These are phyloP conservation scores for Fusarium denticulatum DNA, from an alignment of 2,329 filamentous ascomycete species.

Conservation along the genomic window DNA sequence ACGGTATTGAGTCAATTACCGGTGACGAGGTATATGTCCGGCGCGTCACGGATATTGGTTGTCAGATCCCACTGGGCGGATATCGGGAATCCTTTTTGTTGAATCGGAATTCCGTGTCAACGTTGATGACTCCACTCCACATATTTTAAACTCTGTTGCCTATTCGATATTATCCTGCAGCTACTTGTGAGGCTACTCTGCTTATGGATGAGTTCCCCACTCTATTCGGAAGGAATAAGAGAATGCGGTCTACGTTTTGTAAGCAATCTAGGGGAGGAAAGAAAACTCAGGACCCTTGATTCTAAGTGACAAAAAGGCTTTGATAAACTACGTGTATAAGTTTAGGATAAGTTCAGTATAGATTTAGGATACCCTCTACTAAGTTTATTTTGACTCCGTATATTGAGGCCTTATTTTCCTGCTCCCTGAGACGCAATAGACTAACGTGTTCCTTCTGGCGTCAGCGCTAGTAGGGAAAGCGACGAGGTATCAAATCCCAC, in stretches of 20 bases:
- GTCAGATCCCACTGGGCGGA: too few species aligned
- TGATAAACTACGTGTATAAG: too few species aligned
- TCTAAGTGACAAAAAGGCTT: too few species aligned
- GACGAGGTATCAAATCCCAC: background rate
- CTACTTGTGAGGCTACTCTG: background rate
- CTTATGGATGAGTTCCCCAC: background rate
- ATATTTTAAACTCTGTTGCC: rapidly evolving
- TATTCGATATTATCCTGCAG: background rate
- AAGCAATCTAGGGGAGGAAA: background rate
- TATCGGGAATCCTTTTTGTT: rapidly evolving
- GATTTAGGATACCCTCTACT: too few species aligned
- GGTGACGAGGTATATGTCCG: background rate
- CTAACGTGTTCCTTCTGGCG: too few species aligned
- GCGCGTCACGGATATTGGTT: background rate
- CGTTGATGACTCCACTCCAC: background rate
- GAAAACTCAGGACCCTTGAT: too few species aligned
- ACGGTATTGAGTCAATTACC: rapidly evolving
- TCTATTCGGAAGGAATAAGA: background rate
- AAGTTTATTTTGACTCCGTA: too few species aligned
- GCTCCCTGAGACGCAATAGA: too few species aligned
- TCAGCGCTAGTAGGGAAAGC: background rate
- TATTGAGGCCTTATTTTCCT: too few species aligned
- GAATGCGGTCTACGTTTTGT: background rate
- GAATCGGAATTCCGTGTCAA: background rate
- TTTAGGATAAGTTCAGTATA: too few species aligned